Base-by-base conservation (phyloP, 352 stramenopile species). In the Phytophthora quininea region DNA sequence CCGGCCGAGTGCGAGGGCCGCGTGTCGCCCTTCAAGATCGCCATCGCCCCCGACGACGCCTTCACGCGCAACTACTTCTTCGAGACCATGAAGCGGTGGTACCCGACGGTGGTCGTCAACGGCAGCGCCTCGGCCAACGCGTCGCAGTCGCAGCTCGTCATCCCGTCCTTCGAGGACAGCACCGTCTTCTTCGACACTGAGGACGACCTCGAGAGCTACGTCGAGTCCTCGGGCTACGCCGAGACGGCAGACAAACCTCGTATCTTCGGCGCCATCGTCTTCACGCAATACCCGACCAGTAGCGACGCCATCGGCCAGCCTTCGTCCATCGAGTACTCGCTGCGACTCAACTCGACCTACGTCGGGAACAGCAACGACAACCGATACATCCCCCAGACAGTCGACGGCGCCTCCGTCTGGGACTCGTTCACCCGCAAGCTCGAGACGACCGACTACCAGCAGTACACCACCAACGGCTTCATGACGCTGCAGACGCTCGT, bases 21-120 rank as follows among this genome's bases (percentile, higher is more conserved):
- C 48, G 77, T 88, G 45, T 79, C 79, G 40, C 74, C 79, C 35
- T 76, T 82, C 55, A 88, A 85, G 54, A 77, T 77, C 51, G 79
- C 79, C 10, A 73, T 79, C 5, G 79, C 74, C 6, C 79, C 79
- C 1, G 64, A 70, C n/a, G 49, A 60, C 4, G 72, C 67, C 27
- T 88, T 83, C 48, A 85, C 79, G 35, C 62, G 64, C 27, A 60
- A 73, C 9, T 87, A 87, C 58, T 80, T 87, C n/a, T 62, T 62
- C 37, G 48, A 69, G 38, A 69, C 69, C 10, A 66, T 84, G 49
- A 66, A 57, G 27, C n/a, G 52, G 24, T 87, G 79, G 79, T 79
- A 87, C 24, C 76, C 79, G 51, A 71, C 68, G 12, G 11, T 85
- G 1, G 50, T 64, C 8, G 42, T 85, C 1, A 56, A 63, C 31